Conservation (phyloP, 345 rosid genomes). For the Heritiera fomes region DNA sequence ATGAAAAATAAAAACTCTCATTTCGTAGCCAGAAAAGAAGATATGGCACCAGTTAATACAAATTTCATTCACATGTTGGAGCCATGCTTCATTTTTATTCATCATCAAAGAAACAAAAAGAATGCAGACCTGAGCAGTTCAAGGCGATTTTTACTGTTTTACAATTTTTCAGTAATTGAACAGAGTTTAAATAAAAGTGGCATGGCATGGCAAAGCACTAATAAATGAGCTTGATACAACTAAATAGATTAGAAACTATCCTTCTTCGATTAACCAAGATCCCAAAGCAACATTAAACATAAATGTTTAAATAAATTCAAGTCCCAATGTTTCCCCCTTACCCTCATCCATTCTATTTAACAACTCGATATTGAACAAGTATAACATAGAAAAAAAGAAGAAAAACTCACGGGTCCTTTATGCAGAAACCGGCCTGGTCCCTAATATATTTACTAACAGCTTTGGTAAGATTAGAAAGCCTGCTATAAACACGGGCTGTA, state of each 20-base stretch:
- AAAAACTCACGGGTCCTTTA: slow-evolving; percentile 66
- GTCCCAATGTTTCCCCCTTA: background rate
- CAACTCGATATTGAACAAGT: background rate
- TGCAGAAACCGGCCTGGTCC: slow-evolving; percentile 59
- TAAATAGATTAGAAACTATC: background rate
- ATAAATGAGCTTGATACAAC: background rate
- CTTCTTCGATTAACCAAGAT: background rate
- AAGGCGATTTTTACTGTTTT: background rate
- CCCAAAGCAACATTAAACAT: background rate
- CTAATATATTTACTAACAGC: slow-evolving; percentile 50
- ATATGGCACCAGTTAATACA: background rate
- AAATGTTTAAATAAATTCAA: background rate
- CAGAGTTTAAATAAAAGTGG: background rate
- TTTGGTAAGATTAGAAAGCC: slow-evolving; percentile 58
- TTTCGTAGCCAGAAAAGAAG: background rate
- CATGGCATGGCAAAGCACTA: background rate
- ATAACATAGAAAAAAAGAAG: background rate
- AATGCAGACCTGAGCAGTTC: slow-evolving; percentile 6
- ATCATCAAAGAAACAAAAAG: slow-evolving; percentile 16
- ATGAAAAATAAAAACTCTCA: background rate
- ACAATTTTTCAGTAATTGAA: slow-evolving; percentile 7
- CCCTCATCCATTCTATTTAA: background rate
- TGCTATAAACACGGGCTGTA: slow-evolving; percentile 45
- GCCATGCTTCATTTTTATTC: background rate
- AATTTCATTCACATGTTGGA: background rate